Base-by-base conservation (phyloP, 2,329 filamentous ascomycete species). In the Trichoderma hamatum region DNA sequence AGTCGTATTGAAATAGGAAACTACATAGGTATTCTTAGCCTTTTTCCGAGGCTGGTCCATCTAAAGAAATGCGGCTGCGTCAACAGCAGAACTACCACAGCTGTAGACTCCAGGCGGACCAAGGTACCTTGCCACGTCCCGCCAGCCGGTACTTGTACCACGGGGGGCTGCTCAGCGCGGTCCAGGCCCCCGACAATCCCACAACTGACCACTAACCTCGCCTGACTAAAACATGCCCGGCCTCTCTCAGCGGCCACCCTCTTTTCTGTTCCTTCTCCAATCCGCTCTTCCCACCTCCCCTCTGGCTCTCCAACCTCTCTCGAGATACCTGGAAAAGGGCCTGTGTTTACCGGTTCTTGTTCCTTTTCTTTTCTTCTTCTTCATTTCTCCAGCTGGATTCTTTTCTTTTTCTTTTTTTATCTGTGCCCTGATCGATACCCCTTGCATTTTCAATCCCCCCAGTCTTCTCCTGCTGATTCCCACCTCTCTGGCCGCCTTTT, bases 141-240 rank as follows among this genome's bases (percentile, higher is more conserved):
- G 43, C 39, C 60, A 28, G 28, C 60, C 28, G 60, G 43, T 30
- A 51, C 43, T 52, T 51, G 60, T 62, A 52, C 60, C 30, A 34
- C 28, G 9, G 28, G 28, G 59, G 28, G 60, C 43, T 52, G n/a
- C 32, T 62, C 60, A 62, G 60, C 19, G 24, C 58, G 66, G 58
- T 63, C 66, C 32, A 68, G 49, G 58, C 58, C 66, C 64, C 66
- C 56, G 24, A 49, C 59, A 68, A 60, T 61, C 66, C 66, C 66
- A 55, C 66, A 49, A 63, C 58, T 34, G 51, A 46, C 51, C 46
- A 52, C 49, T 28, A 68, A 61, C 62, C 55, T 64, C 58, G 58
- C 59, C 75, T 76, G 72, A 75, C 62, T 64, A 51, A 67, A 55
- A 74, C 68, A 73, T 73, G 73, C 73, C 74, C 74, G 75, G 74